A percentile compares a stretch with the other conserved stretches of the same genome.
Conservation (phyloP, 805 yeast genomes). For the Spathaspora girioi region DNA sequence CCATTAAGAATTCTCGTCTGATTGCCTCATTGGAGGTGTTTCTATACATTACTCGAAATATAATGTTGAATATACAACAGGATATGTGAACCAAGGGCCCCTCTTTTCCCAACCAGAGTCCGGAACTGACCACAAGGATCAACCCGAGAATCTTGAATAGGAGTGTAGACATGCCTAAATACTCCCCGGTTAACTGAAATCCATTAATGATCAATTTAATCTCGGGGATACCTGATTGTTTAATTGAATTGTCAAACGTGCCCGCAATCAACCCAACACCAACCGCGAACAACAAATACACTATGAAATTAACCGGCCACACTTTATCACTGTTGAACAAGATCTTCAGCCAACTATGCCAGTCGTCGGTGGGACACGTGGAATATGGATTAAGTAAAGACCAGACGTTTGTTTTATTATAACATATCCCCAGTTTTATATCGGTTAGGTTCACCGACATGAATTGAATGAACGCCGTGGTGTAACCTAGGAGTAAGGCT, state of each 20-base stretch:
- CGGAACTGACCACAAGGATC: slow-evolving; percentile 65
- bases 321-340: slow-evolving; percentile 17
- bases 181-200: slow-evolving; percentile 44
- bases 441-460: slow-evolving; percentile 49
- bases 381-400: slow-evolving; percentile 39
- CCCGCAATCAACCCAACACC: slow-evolving; percentile 6
- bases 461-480: slow-evolving; percentile 48
- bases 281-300: slow-evolving; percentile 27
- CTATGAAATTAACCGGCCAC: slow-evolving; percentile 24
- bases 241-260: slow-evolving; percentile 23
- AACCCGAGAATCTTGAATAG: slow-evolving; percentile 55
- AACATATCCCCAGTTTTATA: slow-evolving; percentile 50
- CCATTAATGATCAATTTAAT: slow-evolving; percentile 69
- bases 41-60: slow-evolving; percentile 13
- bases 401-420: slow-evolving; percentile 33
- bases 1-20: slow-evolving; percentile 62
- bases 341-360: slow-evolving; percentile 36
- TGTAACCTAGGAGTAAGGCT: slow-evolving; percentile 45
- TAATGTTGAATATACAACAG: slow-evolving; percentile 49
- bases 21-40: slow-evolving; percentile 47
- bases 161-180: slow-evolving; percentile 52
- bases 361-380: slow-evolving; percentile 39
- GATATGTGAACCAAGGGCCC: slow-evolving; percentile 85
- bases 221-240: slow-evolving; percentile 69
- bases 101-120: slow-evolving; percentile 81